Evolutionary conservation across 228 moss, liverwort and hornwort genomes (phyloP).

Genomic region (Sphagnum magellanicum): DNA sequence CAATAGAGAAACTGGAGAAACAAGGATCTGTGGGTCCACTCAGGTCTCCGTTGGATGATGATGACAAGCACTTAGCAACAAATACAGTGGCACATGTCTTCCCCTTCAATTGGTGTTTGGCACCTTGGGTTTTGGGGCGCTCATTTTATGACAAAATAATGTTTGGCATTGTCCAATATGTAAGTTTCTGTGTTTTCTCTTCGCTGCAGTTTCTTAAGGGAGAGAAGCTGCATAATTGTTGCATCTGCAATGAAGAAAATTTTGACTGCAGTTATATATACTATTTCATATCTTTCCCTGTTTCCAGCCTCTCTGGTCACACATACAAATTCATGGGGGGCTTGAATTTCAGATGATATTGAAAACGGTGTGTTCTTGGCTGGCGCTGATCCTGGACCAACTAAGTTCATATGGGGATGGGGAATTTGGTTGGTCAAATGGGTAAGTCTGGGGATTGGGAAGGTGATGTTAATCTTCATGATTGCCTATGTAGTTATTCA

Average conservation of each 20-base stretch:
- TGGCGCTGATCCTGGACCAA: constrained; percentile 58
- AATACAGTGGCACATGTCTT: constrained; percentile 28
- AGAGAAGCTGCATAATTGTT: background rate
- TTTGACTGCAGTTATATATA: background rate
- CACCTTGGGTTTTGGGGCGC: constrained; percentile 71
- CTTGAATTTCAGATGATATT: constrained; percentile 62
- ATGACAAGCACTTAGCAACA: constrained; percentile 9
- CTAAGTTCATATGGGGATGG: constrained; percentile 71
- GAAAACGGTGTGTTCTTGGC: constrained; percentile 66
- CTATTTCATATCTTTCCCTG: background rate
- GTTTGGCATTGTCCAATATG: constrained; percentile 98
- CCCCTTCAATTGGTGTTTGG: constrained; percentile 57
- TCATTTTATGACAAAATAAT: constrained; percentile 75
- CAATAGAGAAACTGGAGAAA: constrained; percentile 60
- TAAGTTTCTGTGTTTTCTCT: constrained; percentile 24
- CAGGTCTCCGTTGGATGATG: constrained; percentile 36
- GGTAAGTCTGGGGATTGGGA: constrained; percentile 36
- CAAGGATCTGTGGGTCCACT: constrained; percentile 63
- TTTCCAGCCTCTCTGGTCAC: no score
- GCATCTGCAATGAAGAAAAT: background rate
- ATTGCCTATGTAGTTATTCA: background rate
- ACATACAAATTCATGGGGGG: background rate
- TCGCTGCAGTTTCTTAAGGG: background rate
- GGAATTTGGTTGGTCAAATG: constrained; percentile 51
- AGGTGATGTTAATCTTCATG: background rate